Evolutionary conservation across 108 stramenopile species (phyloP), one percentile per base, ranked within the genome.

Genomic region (Stephanodiscus minutulus): DNA sequence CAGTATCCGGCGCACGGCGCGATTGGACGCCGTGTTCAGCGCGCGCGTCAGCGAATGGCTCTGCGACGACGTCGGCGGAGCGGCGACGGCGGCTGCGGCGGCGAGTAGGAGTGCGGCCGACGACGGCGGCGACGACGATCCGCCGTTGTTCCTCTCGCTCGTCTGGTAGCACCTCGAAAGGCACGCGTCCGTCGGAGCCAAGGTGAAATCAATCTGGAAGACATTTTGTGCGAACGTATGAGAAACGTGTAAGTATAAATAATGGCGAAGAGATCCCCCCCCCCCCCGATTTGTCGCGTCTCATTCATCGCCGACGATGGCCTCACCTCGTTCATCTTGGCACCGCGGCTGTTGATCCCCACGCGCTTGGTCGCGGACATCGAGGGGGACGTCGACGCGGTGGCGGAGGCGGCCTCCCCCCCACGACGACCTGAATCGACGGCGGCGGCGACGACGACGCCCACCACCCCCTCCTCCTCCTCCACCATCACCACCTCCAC

Each of bases 21-120:
- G 85, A 68, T 95, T 95, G 48, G 88, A 91, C 56, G 91, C 89
- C 68, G 87, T 89, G 75, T 95, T 95, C 17, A 95, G 68, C 27
- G 87, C 83, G 57, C 85, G 77, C 12, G 93, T 92, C 29, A 95
- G 64, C 6, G 89, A 90, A 0, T 88, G 58, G 21, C 67, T 82
- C 20, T 83, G 85, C 3, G 73, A 70, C 11, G 61, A 56, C 57
- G 46, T 57, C 5, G 36, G 50, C 46, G 41, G 31, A 5, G 31
- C 31, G 31, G 31, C 57, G 72, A n/a, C 17, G 92, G 68, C 27
- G 87, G 82, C 61, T 83, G 77, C 12, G 93, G 91, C 29, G 92
- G 64, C 6, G 89, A 90, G 0, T 88, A 54, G 21, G 62, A 79
- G 20, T 83, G 85, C 3, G 73, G 67, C 11, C 22, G 20, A 59